Percentiles rank a stretch among this genome's conserved stretches.
These are phyloP conservation scores for Plasmodium malariae DNA, from an alignment of 169 alveolate species.

Conservation along the genomic window DNA sequence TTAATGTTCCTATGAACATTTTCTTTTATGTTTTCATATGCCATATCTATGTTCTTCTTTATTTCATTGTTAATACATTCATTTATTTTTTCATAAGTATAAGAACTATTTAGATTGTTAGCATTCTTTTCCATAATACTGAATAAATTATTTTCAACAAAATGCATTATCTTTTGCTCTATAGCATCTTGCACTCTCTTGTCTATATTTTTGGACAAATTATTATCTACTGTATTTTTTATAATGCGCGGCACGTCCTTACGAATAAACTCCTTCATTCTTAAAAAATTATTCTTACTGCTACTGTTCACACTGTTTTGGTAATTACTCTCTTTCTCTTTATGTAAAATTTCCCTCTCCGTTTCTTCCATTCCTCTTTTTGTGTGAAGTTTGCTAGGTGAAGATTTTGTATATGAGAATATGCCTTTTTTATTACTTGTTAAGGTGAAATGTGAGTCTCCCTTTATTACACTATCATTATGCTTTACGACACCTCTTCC, in stretches of 20 bases:
- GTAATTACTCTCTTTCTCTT: not conserved
- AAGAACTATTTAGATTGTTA: not conserved
- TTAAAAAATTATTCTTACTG: not conserved
- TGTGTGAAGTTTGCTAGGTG: too few species aligned
- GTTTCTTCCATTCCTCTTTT: too few species aligned
- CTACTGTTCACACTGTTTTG: not conserved
- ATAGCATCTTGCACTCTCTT: constrained; percentile 26
- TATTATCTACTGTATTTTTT: constrained; percentile 23
- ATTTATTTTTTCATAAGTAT: constrained; percentile 16
- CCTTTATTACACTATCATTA: not conserved
- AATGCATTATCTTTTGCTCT: constrained; percentile 17
- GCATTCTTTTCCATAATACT: constrained; percentile 7
- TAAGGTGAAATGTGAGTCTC: not conserved
- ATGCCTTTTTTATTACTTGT: too few species aligned
- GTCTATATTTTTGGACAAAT: constrained; percentile 19
- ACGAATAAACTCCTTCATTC: constrained; percentile 6
- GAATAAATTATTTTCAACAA: constrained; percentile 21
- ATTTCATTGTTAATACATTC: constrained; percentile 28
- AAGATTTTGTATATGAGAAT: too few species aligned
- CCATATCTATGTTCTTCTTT: constrained; percentile 20
- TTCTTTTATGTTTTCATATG: not conserved
- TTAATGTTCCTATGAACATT: constrained; percentile 26
- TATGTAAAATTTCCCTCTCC: not conserved
- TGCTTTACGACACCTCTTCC: too few species aligned
- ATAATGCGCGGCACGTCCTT: constrained; percentile 25